Percentiles rank a stretch among this genome's conserved stretches.
phyloP scores from a whole-genome alignment of 495 filamentous ascomycete genomes.

The Neurospora sublineolata region DNA sequence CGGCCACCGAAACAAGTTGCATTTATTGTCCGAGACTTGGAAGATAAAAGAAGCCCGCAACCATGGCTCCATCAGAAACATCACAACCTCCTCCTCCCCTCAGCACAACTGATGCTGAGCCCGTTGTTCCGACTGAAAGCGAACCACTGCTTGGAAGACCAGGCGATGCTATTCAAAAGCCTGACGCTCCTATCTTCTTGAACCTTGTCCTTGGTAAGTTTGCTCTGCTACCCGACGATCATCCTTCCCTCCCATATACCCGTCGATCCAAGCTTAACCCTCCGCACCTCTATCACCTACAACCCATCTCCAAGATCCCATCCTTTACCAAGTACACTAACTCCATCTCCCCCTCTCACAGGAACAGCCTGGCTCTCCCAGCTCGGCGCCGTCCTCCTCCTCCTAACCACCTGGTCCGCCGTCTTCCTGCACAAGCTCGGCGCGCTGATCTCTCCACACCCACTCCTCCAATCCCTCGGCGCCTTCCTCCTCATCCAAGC shows the following conservation, averaged over 20 bases:
- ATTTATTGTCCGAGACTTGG: background rate
- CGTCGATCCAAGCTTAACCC: background rate
- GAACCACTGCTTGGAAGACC: conserved; percentile 68
- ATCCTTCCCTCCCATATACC: background rate
- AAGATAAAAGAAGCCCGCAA: background rate
- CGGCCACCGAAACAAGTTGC: background rate
- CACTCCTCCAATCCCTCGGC: conserved; percentile 69
- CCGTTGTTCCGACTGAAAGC: conserved; percentile 35
- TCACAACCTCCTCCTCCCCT: background rate
- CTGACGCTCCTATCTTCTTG: conserved; percentile 45
- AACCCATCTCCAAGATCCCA: background rate
- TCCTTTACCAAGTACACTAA: background rate
- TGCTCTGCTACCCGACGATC: background rate
- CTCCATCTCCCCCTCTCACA: conserved; percentile 26
- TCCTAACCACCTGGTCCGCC: conserved; percentile 59
- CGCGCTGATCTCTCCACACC: conserved; percentile 75
- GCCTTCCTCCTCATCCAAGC: conserved; percentile 64
- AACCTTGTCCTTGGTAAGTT: conserved; percentile 69
- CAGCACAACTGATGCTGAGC: background rate
- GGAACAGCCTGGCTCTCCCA: conserved; percentile 34
- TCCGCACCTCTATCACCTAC: background rate
- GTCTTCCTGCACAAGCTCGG: conserved; percentile 52
- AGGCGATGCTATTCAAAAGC: conserved; percentile 61
- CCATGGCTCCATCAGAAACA: conserved; percentile 5
- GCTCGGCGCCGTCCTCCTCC: conserved; percentile 42